These are phyloP conservation scores for Fusarium lateritium DNA, from an alignment of 2,329 filamentous ascomycete genomes.

Conservation along the genomic window DNA sequence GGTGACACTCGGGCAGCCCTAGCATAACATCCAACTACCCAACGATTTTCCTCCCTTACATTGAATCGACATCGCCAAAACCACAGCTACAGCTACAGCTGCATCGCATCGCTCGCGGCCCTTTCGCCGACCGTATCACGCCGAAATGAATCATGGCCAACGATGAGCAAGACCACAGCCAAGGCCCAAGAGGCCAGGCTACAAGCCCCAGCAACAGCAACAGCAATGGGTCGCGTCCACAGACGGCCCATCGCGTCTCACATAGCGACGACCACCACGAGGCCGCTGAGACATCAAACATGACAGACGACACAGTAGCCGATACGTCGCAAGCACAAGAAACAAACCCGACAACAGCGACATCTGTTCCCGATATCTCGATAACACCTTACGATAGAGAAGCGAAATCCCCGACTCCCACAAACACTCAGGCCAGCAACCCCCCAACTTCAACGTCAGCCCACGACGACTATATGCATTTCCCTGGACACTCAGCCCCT, in stretches of 20 bases:
- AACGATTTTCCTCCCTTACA: conserved; percentile 30
- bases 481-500: conserved; percentile 40
- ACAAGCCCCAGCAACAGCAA: conserved; percentile 30
- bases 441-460: conserved; percentile 24
- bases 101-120: conserved; percentile 29
- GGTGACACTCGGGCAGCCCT: conserved; percentile 17
- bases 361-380: conserved; percentile 32
- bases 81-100: conserved; percentile 16
- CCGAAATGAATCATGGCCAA: conserved; percentile 57
- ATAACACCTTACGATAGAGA: conserved; percentile 36
- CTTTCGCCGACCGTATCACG: conserved; percentile 16
- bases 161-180: conserved; percentile 50
- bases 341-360: conserved; percentile 28
- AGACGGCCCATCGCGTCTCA: conserved; percentile 48
- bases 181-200: conserved; percentile 35
- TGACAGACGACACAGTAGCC: conserved; percentile 33
- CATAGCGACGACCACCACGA: conserved; percentile 28
- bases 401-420: conserved; percentile 19
- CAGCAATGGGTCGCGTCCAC: conserved; percentile 42
- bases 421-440: conserved; percentile 8
- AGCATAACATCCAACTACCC: conserved; percentile 37
- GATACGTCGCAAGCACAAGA: conserved; percentile 24
- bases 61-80: conserved; percentile 20
- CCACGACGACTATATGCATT: conserved; percentile 35
- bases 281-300: conserved; percentile 37